phyloP scores from a whole-genome alignment of 1,284 basidiomycete species.

The Filobasidium uniguttulatum region DNA sequence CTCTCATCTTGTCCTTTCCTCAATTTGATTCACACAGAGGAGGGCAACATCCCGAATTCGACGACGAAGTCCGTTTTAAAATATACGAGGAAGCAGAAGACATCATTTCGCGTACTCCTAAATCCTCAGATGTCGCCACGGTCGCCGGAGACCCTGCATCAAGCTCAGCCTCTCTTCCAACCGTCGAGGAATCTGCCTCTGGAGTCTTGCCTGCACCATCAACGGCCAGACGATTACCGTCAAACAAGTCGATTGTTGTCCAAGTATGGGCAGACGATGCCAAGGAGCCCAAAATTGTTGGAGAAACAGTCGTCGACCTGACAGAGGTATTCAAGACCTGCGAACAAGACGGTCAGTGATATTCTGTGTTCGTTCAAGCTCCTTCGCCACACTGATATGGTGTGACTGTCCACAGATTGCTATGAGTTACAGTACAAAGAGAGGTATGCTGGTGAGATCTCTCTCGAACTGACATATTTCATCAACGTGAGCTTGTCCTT shows the following conservation, averaged over 20 bases:
- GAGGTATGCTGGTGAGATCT: slow-evolving; percentile 85
- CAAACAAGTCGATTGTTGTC: slow-evolving; percentile 63
- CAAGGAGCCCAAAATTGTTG: slow-evolving; percentile 89
- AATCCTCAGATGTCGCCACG: slow-evolving; percentile 2
- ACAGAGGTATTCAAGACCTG: slow-evolving; percentile 84
- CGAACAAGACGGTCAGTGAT: slow-evolving; percentile 76
- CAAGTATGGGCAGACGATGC: slow-evolving; percentile 90
- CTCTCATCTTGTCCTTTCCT: background rate
- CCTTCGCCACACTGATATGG: background rate
- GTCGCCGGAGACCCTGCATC: background rate
- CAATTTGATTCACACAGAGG: slow-evolving; percentile 43
- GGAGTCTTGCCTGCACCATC: background rate
- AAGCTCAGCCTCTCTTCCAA: background rate
- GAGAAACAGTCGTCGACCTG: slow-evolving; percentile 74
- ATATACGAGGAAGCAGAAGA: slow-evolving; percentile 68
- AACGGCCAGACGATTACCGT: slow-evolving; percentile 7
- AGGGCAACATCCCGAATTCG: slow-evolving; percentile 97
- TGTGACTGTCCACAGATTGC: slow-evolving; percentile 55
- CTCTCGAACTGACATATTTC: slow-evolving; percentile 89
- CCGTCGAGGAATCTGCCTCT: background rate
- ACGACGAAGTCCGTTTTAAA: slow-evolving; percentile 91
- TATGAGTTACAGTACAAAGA: slow-evolving; percentile 77
- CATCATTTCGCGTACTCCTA: slow-evolving; percentile 37
- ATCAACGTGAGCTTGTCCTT: slow-evolving; percentile 54
- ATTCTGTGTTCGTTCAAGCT: background rate